Evolutionary conservation across 768 basidiomycete species (phyloP), one percentile per base, ranked within the genome.

Genomic region (Trametes cingulata): DNA sequence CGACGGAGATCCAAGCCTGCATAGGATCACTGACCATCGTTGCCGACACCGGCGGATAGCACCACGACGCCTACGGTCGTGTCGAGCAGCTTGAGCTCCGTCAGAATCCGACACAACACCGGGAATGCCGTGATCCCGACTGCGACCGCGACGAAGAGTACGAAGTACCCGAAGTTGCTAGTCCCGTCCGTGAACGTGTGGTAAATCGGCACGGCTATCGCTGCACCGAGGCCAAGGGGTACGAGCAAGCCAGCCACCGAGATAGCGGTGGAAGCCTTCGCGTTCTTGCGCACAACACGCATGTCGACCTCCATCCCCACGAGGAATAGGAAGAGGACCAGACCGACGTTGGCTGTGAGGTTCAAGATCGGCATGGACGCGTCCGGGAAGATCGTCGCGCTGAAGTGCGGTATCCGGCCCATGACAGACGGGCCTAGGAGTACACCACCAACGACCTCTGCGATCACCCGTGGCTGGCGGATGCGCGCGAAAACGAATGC

Each of bases 371-470:
- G 74, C 65, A 85, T 76, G 10, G 80, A 82, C 4, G 54, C 67
- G 0, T 67, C 46, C 0, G 78, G 77, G 55, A 78, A 80, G 61
- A 78, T 73, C 10, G 59, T 69, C 10, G 68, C 58, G 6, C 78
- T 78, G 76, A 94, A 96, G 39, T 78, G 70, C 0, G 90, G 92
- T 59, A 94, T 92, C 25, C 84, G 85, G 2, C 92, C 92, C 82
- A 92, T 85, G 10, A 90, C 82, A 0, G 84, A 79, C 0, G 85
- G 85, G 15, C 69, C 64, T 14, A 97, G 82, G 12, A 98, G 81
- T 64, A 98, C 86, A 20, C 96, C 96, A 0, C 88, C 93, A 56
- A 98, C 84, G 60, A 97, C 89, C 72, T 98, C 95, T 41, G 94
- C 86, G 52, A 97, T 93, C 60, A 98, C 95, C n/a, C 87, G 80